Evolutionary conservation across 2,329 filamentous ascomycete species (phyloP).

Genomic region (Coleophoma crateriformis): DNA sequence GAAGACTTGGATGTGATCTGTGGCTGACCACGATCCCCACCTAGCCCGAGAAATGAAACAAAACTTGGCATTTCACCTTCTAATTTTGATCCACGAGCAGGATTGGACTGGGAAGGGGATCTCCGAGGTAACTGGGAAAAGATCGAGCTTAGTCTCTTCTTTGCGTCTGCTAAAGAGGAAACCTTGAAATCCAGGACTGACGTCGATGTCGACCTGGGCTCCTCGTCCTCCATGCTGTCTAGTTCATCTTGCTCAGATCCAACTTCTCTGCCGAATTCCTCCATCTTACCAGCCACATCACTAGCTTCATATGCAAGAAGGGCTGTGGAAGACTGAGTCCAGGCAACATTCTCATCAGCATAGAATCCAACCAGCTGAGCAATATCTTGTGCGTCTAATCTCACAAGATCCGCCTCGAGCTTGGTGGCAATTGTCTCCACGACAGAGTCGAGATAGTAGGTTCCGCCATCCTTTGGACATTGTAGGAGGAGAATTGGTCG

Average conservation of each 20-base stretch:
- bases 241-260: conserved; percentile 33
- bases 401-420: conserved; percentile 60
- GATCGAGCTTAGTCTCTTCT: not conserved
- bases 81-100: not conserved
- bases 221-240: conserved; percentile 35
- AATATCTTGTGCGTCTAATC: conserved; percentile 63
- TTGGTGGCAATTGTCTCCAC: conserved; percentile 58
- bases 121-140: not conserved
- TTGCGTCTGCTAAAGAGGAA: not conserved
- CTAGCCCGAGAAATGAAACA: not conserved
- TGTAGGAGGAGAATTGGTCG: conserved; percentile 54
- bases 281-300: conserved; percentile 46
- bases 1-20: not conserved
- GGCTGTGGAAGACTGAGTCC: conserved; percentile 40
- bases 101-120: not conserved
- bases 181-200: not conserved
- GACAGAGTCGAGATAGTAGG: conserved; percentile 50
- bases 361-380: conserved; percentile 66
- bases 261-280: conserved; percentile 41
- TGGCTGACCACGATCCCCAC: not conserved
- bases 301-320: conserved; percentile 52
- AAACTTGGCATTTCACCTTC: not conserved
- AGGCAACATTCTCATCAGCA: conserved; percentile 53
- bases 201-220: not conserved
- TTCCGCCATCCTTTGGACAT: conserved; percentile 50